Evolutionary conservation across 139 green algal genomes (phyloP), one percentile per base, ranked within the genome.

Genomic region (Spirogloea muscicola): DNA sequence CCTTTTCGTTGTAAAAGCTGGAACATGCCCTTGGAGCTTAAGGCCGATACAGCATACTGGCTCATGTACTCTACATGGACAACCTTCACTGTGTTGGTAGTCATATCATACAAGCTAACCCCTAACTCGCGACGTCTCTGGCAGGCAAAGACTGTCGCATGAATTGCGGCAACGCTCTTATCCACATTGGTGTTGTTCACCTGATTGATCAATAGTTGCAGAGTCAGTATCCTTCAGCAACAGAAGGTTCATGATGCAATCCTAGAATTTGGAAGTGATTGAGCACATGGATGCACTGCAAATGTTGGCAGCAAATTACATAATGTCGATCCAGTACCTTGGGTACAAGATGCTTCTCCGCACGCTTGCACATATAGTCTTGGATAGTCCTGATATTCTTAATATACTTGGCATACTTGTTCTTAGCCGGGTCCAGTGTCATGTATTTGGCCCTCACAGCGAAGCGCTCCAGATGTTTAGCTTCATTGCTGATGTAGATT

Each of bases 121-220:
- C 87, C 82, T 40, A 6, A 13, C 18, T 57, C 44, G 21, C 39
- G 64, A 29, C 79, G 77, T 5, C 82, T 74, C 52, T 91, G 79
- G 71, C 81, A 82, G 6, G 82, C 85, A 21, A 95, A 84, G 34
- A 95, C 67, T 5, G 90, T 93, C 6, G 88, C 83, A 75, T 96
- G 91, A n/a, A 97, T 96, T 64, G 87, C 80, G 16, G 84, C 92
- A 18, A 96, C 86, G 39, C 83, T 90, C 25, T 88, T 76, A 71
- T 97, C 92, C 29, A 97, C 87, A 75, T 96, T 96, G 34, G 89
- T 91, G 86, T 97, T 97, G 82, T 97, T 87, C 25, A 97, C 91
- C 57, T 86, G 57, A 65, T n/a, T n/a, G n/a, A n/a, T n/a, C n/a
- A n/a, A n/a, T n/a, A n/a, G n/a, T n/a, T n/a, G n/a, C n/a, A n/a